Evolutionary conservation across 2,329 filamentous ascomycete genomes (phyloP), one percentile per base, ranked within the genome.

Genomic region (Aspergillus pseudoglaucus): DNA sequence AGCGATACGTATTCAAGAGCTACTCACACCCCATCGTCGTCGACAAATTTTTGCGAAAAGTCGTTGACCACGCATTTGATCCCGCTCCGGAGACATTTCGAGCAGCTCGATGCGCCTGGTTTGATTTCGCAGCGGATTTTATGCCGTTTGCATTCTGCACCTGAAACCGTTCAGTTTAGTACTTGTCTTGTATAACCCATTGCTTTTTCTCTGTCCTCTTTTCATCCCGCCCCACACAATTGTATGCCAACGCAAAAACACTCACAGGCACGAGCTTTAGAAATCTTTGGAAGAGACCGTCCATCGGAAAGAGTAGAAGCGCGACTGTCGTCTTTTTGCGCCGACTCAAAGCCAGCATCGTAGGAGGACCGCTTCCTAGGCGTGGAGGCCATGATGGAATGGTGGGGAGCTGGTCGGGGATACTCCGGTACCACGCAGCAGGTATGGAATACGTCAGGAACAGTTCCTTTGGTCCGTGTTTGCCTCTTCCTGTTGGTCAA

Each of bases 81-180:
- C 8, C 74, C 73, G 20, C 75, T 72, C 37, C 74, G 73, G 27
- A 67, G 59, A 54, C 77, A 80, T 54, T 78, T 71, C 7, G 68
- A 69, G 59, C 77, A 80, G 47, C 67, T 70, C 6, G 65, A 55
- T 50, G 75, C 67, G 6, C 73, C 74, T 12, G 69, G 58, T 47
- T 72, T 68, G 53, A 78, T 71, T 48, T 76, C 72, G 57, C 77
- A 80, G 56, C 76, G 75, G 55, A 80, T 78, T 59, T 80, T 80
- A 54, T 77, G 75, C 18, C 69, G 70, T 53, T 78, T 76, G 51
- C 76, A 79, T 58, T 76, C 75, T 14, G 71, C 68, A 46, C 70
- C 70, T 73, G 44, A n/a, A 49, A 14, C 17, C 12, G 41, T 30
- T 30, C 9, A 15, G 17, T 44, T 51, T 30, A 58, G 53, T 20